These are phyloP conservation scores for Udeniomyces megalosporus DNA, from an alignment of 768 basidiomycete species.

Conservation along the genomic window DNA sequence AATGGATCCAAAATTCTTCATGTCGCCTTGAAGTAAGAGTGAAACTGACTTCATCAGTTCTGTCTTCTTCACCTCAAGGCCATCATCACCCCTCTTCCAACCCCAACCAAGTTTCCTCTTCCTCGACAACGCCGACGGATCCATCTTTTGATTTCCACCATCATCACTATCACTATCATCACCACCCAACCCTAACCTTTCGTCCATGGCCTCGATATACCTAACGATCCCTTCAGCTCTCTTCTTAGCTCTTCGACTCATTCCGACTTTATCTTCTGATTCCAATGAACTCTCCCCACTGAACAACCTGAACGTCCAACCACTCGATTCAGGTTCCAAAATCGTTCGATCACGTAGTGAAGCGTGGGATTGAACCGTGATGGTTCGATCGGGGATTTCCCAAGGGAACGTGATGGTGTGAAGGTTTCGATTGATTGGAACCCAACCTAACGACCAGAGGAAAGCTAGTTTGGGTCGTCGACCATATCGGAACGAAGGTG, in stretches of 20 bases:
- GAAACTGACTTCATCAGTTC: background rate
- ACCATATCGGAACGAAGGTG: constrained; percentile 26
- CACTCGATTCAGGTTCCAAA: background rate
- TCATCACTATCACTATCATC: too few species aligned
- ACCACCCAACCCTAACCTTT: background rate
- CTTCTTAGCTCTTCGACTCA: background rate
- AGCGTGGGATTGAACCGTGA: constrained; percentile 20
- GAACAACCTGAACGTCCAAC: constrained; percentile 3
- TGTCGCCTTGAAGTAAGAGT: background rate
- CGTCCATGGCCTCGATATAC: background rate
- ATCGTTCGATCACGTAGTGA: constrained; percentile 6
- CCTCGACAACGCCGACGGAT: too few species aligned
- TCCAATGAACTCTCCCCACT: background rate
- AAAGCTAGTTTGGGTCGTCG: constrained; percentile 25
- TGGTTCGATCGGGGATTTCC: constrained; percentile 22
- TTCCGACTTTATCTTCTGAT: background rate
- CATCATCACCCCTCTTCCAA: background rate
- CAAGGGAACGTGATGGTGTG: constrained; percentile 21
- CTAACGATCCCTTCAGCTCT: background rate
- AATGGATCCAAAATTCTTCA: background rate
- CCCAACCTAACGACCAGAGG: constrained; percentile 25
- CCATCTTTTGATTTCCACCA: too few species aligned
- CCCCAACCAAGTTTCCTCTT: background rate
- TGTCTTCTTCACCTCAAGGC: background rate
- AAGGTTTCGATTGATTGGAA: constrained; percentile 22